These are phyloP conservation scores for Tricholoma sp. DNA, from an alignment of 768 basidiomycete species.

Conservation along the genomic window DNA sequence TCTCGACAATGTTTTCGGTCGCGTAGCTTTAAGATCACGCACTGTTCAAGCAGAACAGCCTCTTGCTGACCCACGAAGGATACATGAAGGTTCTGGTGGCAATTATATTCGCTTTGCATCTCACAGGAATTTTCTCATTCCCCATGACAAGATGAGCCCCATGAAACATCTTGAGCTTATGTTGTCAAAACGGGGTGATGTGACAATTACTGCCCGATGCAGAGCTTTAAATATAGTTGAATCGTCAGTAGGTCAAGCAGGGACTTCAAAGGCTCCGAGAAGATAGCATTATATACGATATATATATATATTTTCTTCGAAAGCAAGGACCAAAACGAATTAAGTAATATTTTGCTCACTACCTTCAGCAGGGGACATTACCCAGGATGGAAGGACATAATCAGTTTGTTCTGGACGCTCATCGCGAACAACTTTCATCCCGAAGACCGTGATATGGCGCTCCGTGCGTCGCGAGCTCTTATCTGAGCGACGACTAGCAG, in stretches of 20 bases:
- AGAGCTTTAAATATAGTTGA: constrained; percentile 36
- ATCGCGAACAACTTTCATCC: constrained; percentile 46
- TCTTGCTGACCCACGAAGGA: not conserved
- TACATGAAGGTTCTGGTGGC: constrained; percentile 32
- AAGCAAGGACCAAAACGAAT: constrained; percentile 1
- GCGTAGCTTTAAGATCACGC: not conserved
- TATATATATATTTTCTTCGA: constrained; percentile 5
- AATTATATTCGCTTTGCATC: constrained; percentile 48
- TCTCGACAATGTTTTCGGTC: constrained; percentile 20
- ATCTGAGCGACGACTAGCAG: constrained; percentile 45
- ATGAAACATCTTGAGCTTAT: constrained; percentile 36
- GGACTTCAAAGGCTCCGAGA: constrained; percentile 4
- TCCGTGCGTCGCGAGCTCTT: constrained; percentile 44
- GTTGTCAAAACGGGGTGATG: constrained; percentile 38
- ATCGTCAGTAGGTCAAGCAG: constrained; percentile 5
- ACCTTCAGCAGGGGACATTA: constrained; percentile 19
- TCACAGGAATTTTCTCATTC: constrained; percentile 18
- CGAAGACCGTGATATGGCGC: constrained; percentile 56
- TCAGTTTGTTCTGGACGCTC: constrained; percentile 42
- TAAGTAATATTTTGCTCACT: not conserved
- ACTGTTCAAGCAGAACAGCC: constrained; percentile 2
- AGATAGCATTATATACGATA: constrained; percentile 1
- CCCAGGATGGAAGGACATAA: constrained; percentile 55
- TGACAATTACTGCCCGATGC: constrained; percentile 32
- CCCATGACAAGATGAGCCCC: constrained; percentile 31